phyloP scores from a whole-genome alignment of 202 grass and related monocot species.

The Schoenoplectus tabernaemontani region DNA sequence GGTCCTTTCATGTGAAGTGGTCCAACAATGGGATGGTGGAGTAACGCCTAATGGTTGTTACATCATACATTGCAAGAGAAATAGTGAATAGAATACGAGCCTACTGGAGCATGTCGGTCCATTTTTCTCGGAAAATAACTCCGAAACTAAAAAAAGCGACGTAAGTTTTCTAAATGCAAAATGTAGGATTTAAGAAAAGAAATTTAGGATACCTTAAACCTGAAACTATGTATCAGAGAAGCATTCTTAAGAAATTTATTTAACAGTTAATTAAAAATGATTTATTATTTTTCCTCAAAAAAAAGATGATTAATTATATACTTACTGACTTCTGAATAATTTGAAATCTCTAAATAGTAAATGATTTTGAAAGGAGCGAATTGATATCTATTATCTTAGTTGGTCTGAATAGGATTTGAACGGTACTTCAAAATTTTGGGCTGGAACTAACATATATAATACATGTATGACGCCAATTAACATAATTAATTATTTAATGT shows the following conservation, averaged over 20 bases:
- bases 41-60: constrained; percentile 18
- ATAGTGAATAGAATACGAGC: not conserved
- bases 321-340: not conserved
- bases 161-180: not conserved
- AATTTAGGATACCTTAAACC: not conserved
- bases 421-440: not conserved
- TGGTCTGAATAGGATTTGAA: not conserved
- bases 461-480: not conserved
- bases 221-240: not conserved
- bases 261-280: not conserved
- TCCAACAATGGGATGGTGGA: constrained; percentile 4
- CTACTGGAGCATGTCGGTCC: constrained; percentile 3
- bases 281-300: no score
- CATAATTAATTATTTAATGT: no score
- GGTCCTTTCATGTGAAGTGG: constrained; percentile 23
- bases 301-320: not conserved
- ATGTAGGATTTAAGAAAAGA: constrained; percentile 3
- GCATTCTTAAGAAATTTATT: not conserved
- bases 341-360: not conserved
- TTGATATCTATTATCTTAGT: no score
- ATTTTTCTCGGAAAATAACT: not conserved
- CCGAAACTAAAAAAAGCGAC: not conserved
- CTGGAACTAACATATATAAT: not conserved
- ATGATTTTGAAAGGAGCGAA: not conserved
- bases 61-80: not conserved